These are phyloP conservation scores for Metschnikowia santaceciliae DNA, from an alignment of 805 yeast genomes.

Conservation along the genomic window DNA sequence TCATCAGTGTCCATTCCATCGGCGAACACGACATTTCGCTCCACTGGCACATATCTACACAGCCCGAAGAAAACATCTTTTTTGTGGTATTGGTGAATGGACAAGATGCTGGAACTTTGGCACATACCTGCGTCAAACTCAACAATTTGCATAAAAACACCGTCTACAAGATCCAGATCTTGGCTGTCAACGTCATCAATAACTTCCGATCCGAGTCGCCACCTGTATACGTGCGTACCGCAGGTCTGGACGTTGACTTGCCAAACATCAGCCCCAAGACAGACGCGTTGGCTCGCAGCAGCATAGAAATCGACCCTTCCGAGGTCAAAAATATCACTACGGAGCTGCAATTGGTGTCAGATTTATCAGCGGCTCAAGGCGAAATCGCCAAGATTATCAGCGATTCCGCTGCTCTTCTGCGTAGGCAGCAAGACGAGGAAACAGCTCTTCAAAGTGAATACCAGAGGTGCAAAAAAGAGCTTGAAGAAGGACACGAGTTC, in stretches of 20 bases:
- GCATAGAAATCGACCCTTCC: not conserved
- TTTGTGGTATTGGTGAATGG: constrained; percentile 34
- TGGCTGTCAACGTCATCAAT: constrained; percentile 34
- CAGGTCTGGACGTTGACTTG: not conserved
- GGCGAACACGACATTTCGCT: constrained; percentile 42
- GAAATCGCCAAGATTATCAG: constrained; percentile 7
- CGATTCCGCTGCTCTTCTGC: constrained; percentile 5
- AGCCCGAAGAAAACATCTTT: constrained; percentile 22
- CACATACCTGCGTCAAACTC: constrained; percentile 33
- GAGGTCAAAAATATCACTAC: not conserved
- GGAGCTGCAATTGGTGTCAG: not conserved
- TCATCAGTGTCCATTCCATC: constrained; percentile 52
- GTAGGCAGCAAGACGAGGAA: constrained; percentile 13
- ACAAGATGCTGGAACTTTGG: constrained; percentile 33
- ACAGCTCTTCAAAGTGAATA: constrained; percentile 4
- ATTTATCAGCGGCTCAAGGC: not conserved
- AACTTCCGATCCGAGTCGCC: constrained; percentile 33
- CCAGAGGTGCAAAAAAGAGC: constrained; percentile 30
- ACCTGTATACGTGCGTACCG: constrained; percentile 32
- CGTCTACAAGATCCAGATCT: constrained; percentile 33
- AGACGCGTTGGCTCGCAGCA: too few species aligned
- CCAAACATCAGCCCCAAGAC: not conserved
- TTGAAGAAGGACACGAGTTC: constrained; percentile 31
- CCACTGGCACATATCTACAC: constrained; percentile 43
- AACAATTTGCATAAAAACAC: constrained; percentile 25